phyloP scores from a whole-genome alignment of 1,284 basidiomycete genomes.

The Fistulina hepatica region DNA sequence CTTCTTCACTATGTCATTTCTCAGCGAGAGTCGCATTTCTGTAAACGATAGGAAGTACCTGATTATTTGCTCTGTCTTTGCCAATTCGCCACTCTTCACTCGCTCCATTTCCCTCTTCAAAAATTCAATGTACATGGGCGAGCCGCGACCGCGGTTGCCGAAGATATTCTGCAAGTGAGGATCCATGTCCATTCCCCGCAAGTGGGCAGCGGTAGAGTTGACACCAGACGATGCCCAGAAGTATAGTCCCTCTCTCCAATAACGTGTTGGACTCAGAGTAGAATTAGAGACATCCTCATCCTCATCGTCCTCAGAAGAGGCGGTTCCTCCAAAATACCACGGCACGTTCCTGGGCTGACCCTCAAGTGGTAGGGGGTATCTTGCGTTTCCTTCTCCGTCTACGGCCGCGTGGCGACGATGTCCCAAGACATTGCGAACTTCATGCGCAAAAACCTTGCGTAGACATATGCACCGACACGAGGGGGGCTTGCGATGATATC shows the following conservation, averaged over 20 bases:
- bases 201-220: neutral
- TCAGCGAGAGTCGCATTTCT: neutral
- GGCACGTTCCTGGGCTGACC: slow-evolving; percentile 43
- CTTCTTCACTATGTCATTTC: slow-evolving; percentile 30
- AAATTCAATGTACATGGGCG: too few relatives aligned
- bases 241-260: neutral
- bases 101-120: too few relatives aligned
- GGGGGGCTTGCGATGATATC: slow-evolving; percentile 44
- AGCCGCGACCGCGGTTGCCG: too few relatives aligned
- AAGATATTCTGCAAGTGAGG: slow-evolving; percentile 31
- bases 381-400: slow-evolving; percentile 32
- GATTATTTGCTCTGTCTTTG: neutral
- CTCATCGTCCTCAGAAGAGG: slow-evolving; percentile 10
- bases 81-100: neutral
- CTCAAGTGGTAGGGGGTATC: slow-evolving; percentile 50
- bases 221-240: neutral
- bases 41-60: neutral
- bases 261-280: slow-evolving; percentile 4
- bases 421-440: slow-evolving; percentile 47
- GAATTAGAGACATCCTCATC: slow-evolving; percentile 21
- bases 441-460: slow-evolving; percentile 61
- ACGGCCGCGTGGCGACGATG: slow-evolving; percentile 32
- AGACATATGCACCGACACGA: slow-evolving; percentile 58
- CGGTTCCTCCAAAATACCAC: slow-evolving; percentile 29
- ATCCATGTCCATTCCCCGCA: slow-evolving; percentile 66